Conservation (phyloP, 2,329 filamentous ascomycete genomes). For the Harringtonia aguacate region DNA sequence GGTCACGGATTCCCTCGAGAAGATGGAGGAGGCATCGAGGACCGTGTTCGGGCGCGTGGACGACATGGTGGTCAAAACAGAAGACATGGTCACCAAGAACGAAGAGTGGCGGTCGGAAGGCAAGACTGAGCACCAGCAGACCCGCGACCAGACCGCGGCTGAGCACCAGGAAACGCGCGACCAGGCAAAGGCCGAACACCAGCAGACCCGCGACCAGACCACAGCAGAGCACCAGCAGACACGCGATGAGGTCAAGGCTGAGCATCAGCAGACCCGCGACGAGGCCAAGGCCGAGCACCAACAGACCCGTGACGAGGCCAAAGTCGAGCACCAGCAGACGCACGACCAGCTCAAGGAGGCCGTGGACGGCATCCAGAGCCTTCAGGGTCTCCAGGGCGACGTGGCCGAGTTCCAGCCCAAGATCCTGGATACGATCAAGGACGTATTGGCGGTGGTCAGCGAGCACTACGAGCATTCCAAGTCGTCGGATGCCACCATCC, state of each 20-base stretch:
- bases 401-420: conserved; percentile 79
- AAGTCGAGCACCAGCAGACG: conserved; percentile 72
- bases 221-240: too few relatives aligned
- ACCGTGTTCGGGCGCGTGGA: conserved; percentile 78
- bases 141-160: conserved; percentile 71
- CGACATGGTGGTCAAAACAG: conserved; percentile 62
- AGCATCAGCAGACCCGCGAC: conserved; percentile 79
- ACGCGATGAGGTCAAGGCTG: conserved; percentile 65
- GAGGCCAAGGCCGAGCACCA: conserved; percentile 72
- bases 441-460: conserved; percentile 71
- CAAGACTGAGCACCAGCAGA: conserved; percentile 72
- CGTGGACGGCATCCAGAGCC: conserved; percentile 57
- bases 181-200: too few relatives aligned
- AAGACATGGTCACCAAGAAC: conserved; percentile 64
- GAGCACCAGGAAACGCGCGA: too few relatives aligned
- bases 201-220: too few relatives aligned
- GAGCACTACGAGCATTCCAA: conserved; percentile 87
- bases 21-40: conserved; percentile 78
- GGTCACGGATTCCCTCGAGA: conserved; percentile 74
- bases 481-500: conserved; percentile 43
- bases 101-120: conserved; percentile 65
- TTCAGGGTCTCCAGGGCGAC: conserved; percentile 68
- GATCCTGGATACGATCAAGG: conserved; percentile 74
- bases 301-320: conserved; percentile 65
- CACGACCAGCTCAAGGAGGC: conserved; percentile 71